Conservation (phyloP, 257 asterid genomes). For the Rehmannia glutinosa region DNA sequence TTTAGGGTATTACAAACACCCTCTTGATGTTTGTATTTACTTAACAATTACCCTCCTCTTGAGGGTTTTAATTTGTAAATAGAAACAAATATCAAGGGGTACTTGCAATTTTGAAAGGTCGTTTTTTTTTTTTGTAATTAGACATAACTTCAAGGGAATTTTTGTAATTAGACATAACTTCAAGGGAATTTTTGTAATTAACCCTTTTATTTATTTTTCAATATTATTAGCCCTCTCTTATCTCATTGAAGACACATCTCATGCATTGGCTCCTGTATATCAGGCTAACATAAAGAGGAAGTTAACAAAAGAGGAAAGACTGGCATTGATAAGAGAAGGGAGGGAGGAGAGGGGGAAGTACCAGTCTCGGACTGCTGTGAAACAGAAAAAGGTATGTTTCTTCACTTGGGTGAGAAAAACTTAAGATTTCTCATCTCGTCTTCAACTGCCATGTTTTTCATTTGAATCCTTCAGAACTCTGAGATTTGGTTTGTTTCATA, state of each 20-base stretch:
- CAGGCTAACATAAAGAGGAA: constrained; percentile 77
- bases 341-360: constrained; percentile 79
- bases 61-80: too few relatives aligned
- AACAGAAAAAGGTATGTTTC: constrained; percentile 66
- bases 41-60: too few relatives aligned
- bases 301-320: constrained; percentile 64
- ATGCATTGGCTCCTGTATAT: constrained; percentile 22
- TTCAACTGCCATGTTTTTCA: too few relatives aligned
- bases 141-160: too few relatives aligned
- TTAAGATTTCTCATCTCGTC: neutral
- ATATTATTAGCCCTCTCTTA: neutral
- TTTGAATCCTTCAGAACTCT: neutral
- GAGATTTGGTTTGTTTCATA: neutral
- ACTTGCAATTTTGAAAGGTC: too few relatives aligned
- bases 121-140: too few relatives aligned
- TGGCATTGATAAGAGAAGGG: constrained; percentile 56
- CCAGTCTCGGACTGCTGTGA: constrained; percentile 55
- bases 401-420: neutral
- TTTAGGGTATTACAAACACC: too few relatives aligned
- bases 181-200: too few relatives aligned
- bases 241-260: constrained; percentile 4
- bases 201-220: neutral
- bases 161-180: too few relatives aligned
- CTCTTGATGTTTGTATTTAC: too few relatives aligned
- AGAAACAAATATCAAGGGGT: too few relatives aligned